Evolutionary conservation across 805 yeast genomes (phyloP), one percentile per base, ranked within the genome.

Genomic region (Millerozyma miso): DNA sequence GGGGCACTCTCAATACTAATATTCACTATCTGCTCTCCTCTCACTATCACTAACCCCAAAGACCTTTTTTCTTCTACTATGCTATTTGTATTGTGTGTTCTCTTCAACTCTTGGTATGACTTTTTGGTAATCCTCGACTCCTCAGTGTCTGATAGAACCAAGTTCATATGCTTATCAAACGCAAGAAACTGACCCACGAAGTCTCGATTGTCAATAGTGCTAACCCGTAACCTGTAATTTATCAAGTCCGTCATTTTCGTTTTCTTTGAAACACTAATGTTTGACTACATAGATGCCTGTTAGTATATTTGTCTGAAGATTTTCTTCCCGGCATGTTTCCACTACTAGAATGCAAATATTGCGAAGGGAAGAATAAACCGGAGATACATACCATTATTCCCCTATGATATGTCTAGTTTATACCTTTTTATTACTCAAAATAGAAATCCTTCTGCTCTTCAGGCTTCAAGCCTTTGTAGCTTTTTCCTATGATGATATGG

Each of bases 21-120:
- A 42, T 89, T 79, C 10, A 90, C 79, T 19, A 93, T 80, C 50
- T 84, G 86, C 50, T 88, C 97, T 2, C 99, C 99, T 53, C 98
- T 75, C 37, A 91, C 67, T 31, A 91, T 84, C 1, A 87, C 76
- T 40, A 93, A 73, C 0, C 98, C 98, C 18, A 93, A 65, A 4
- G 80, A 67, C 44, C 98, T 71, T 54, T 82, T 87, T 48, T 85
- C 90, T 46, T 83, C 85, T 33, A 70, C 72, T 20, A 75, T 58
- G 15, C 54, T 46, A 10, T 75, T 62, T 43, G 57, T 51, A 46
- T 40, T 50, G 4, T 57, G 50, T n/a, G 46, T 45, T 46, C 54
- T 63, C 48, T 59, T 65, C 52, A 70, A 59, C 47, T 59, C 67
- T 17, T 48, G 57, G 47, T 46, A 59, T 40, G 86, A 74, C 47